Percentiles rank a stretch among this genome's conserved stretches.
Evolutionary conservation across 1,284 basidiomycete species (phyloP).

Genomic region (Ustilago crameri): DNA sequence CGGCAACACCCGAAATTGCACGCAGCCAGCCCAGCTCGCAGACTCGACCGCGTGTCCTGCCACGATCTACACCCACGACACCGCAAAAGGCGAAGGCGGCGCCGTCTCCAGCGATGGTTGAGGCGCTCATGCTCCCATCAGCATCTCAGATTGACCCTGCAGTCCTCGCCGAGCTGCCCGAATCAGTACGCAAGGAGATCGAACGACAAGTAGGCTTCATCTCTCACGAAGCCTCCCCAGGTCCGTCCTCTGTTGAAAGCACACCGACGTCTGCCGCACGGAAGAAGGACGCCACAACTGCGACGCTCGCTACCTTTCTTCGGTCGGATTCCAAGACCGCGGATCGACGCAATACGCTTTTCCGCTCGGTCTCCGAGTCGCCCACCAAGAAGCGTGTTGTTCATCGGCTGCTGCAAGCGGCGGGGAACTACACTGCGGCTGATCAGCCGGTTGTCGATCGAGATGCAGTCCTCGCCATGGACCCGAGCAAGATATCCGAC

Average conservation of each 20-base stretch:
- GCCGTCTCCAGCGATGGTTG: conserved; percentile 24
- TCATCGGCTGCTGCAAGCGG: conserved; percentile 14
- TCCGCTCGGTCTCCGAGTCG: conserved; percentile 38
- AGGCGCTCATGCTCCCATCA: conserved; percentile 50
- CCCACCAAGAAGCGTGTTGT: conserved; percentile 40
- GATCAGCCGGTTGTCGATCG: conserved; percentile 26
- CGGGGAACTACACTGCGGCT: conserved; percentile 10
- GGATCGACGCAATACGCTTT: conserved; percentile 13
- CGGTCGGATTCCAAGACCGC: conserved; percentile 1
- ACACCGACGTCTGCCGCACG: conserved; percentile 28
- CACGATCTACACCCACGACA: conserved; percentile 37
- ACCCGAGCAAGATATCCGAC: conserved; percentile 34
- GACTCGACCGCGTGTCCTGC: conserved; percentile 19
- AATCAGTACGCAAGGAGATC: conserved; percentile 56
- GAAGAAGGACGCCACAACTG: conserved; percentile 16
- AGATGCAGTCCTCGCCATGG: conserved; percentile 31
- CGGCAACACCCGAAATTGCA: background rate
- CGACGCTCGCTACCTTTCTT: conserved; percentile 18
- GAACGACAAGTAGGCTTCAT: conserved; percentile 42
- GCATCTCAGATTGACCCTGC: conserved; percentile 62
- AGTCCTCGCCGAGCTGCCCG: conserved; percentile 60
- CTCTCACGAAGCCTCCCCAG: conserved; percentile 14
- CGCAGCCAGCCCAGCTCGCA: conserved; percentile 12
- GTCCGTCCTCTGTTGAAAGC: conserved; percentile 23
- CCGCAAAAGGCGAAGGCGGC: conserved; percentile 41